Conservation (phyloP, 2,329 filamentous ascomycete genomes). For the Colletotrichum sp. region DNA sequence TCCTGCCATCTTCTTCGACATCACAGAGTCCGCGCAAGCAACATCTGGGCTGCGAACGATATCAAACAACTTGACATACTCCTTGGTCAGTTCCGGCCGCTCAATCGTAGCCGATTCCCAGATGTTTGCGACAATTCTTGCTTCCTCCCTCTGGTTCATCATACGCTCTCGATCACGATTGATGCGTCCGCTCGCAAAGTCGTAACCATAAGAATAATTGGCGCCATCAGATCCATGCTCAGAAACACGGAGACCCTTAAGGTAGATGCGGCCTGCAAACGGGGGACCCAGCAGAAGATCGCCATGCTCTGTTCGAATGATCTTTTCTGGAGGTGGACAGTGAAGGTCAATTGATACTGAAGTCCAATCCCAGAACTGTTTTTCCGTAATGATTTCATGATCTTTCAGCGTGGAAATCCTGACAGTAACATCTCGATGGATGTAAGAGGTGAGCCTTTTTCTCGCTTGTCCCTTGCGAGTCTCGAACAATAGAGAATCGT, state of each 20-base stretch:
- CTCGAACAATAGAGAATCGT: not conserved
- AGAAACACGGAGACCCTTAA: not conserved
- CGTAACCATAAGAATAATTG: not conserved
- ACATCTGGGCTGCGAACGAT: not conserved
- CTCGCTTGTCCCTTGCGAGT: not conserved
- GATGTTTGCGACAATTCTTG: not conserved
- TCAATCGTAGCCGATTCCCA: not conserved
- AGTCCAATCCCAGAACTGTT: not conserved
- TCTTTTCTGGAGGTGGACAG: not conserved
- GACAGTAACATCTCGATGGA: not conserved
- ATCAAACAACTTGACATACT: not conserved
- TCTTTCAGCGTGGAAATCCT: not conserved
- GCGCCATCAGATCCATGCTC: accelerated
- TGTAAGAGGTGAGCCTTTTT: accelerated
- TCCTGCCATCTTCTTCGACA: not conserved
- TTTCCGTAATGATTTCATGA: accelerated
- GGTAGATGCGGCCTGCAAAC: not conserved
- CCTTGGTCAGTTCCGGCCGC: not conserved
- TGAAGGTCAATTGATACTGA: not conserved
- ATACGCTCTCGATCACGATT: not conserved
- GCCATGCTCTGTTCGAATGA: not conserved
- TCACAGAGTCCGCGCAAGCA: not conserved
- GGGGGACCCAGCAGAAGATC: not conserved
- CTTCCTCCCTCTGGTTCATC: not conserved
- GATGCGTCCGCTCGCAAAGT: not conserved